phyloP scores from a whole-genome alignment of 208 protist genomes.

The Porcisia hertigi region DNA sequence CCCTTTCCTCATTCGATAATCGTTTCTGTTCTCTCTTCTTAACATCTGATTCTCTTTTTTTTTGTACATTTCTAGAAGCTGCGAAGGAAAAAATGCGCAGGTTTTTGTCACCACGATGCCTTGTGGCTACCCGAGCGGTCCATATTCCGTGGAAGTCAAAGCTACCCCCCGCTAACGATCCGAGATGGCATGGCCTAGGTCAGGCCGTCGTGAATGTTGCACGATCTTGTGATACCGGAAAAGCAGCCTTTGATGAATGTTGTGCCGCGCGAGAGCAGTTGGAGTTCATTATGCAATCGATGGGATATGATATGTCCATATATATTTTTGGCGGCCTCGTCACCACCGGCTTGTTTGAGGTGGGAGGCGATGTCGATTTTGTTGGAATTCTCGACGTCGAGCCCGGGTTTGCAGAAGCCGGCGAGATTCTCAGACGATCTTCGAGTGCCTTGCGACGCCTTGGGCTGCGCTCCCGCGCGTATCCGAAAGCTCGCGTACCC shows the following conservation, averaged over 20 bases:
- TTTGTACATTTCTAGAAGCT: background rate
- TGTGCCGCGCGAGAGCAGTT: slow-evolving; percentile 74
- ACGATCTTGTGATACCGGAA: slow-evolving; percentile 71
- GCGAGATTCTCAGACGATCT: slow-evolving; percentile 68
- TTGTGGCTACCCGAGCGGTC: slow-evolving; percentile 11
- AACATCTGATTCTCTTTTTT: background rate
- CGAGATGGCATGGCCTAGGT: slow-evolving; percentile 56
- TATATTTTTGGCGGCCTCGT: slow-evolving; percentile 89
- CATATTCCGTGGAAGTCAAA: slow-evolving; percentile 63
- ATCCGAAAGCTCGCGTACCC: slow-evolving; percentile 84
- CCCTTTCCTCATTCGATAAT: background rate
- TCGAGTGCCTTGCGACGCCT: slow-evolving; percentile 74
- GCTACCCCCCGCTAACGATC: slow-evolving; percentile 39
- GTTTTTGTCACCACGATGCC: background rate
- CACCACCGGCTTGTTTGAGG: slow-evolving; percentile 75
- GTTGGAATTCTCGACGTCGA: slow-evolving; percentile 86
- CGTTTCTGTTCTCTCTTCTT: background rate
- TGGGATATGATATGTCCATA: slow-evolving; percentile 86
- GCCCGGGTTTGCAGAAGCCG: slow-evolving; percentile 75
- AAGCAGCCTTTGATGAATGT: slow-evolving; percentile 84
- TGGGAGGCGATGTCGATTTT: slow-evolving; percentile 90
- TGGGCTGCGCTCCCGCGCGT: slow-evolving; percentile 60
- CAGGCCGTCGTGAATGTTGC: slow-evolving; percentile 65
- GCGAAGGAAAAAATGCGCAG: slow-evolving; percentile 20
- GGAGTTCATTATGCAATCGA: slow-evolving; percentile 72